Evolutionary conservation across 352 stramenopile genomes (phyloP), one percentile per base, ranked within the genome.

Genomic region (Phytophthora citricola): DNA sequence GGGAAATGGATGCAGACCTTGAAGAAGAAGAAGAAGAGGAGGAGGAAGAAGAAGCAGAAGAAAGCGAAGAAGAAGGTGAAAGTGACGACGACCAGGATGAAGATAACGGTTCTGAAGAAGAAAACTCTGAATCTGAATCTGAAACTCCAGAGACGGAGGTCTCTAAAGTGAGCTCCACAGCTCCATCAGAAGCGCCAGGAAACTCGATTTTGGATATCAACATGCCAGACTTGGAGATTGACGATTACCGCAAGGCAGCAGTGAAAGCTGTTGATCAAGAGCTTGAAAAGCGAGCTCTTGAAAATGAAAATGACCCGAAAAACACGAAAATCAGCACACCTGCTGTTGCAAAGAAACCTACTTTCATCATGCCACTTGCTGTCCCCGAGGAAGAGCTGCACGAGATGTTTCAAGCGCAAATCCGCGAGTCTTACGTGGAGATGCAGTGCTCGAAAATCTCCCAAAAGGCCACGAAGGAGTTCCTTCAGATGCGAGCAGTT

Each of bases 401-500:
- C 0, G 64, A 75, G 27, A 67, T 87, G 12, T 88, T 79, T 31
- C 78, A 87, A 53, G 52, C 61, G 5, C 75, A 79, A 5, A 54
- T 86, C 7, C 78, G 81, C 0, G 75, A 77, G 24, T 69, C 71
- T 15, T 90, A 87, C 57, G 74, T 85, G 2, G 67, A 73, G 1
- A 81, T 87, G 63, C 73, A 81, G 27, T 85, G 76, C 43, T 45
- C 76, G 10, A 78, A 76, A 15, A 66, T 90, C 1, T 66, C 71
- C 0, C 62, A 77, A 45, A 71, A 84, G 36, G 76, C 78, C 15
- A 90, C 81, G 5, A 71, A 66, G 40, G 81, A 90, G 63, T 87
- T 87, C 38, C 65, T 90, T 2, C 78, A 83, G 48, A 87, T 90
- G 78, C 81, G 81, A 20, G 69, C 69, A 0, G 81, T 87, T 58